Conservation (phyloP, 2,329 filamentous ascomycete genomes). For the Paradendryphiella salina region DNA sequence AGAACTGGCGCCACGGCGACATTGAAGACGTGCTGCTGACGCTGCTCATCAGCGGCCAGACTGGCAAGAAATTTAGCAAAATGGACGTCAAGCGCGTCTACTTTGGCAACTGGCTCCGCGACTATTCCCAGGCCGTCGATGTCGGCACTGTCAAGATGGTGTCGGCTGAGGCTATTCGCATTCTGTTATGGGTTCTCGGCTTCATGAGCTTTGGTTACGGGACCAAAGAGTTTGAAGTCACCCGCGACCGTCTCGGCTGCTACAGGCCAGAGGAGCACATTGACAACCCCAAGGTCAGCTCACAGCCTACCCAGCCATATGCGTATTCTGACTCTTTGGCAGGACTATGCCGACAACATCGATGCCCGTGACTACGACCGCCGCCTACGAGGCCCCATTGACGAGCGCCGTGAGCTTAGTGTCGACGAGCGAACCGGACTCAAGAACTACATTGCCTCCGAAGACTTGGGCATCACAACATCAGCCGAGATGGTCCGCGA, state of each 20-base stretch:
- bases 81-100: conserved; percentile 87
- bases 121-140: conserved; percentile 93
- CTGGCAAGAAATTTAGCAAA: conserved; percentile 83
- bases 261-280: conserved; percentile 76
- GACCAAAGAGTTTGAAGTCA: conserved; percentile 84
- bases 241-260: conserved; percentile 74
- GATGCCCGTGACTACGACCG: conserved; percentile 82
- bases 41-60: conserved; percentile 65
- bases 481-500: conserved; percentile 76
- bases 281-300: conserved; percentile 64
- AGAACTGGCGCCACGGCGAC: conserved; percentile 72
- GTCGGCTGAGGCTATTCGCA: conserved; percentile 85
- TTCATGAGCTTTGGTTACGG: conserved; percentile 88
- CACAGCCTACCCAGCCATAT: too few relatives aligned
- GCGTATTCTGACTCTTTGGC: conserved; percentile 8
- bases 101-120: conserved; percentile 93
- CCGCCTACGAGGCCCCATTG: conserved; percentile 78
- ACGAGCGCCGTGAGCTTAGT: conserved; percentile 75
- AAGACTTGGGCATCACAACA: conserved; percentile 75
- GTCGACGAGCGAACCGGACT: conserved; percentile 69
- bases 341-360: conserved; percentile 82
- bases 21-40: conserved; percentile 88
- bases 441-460: conserved; percentile 95
- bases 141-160: conserved; percentile 90
- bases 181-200: conserved; percentile 83